Base-by-base conservation (phyloP, 2,329 filamentous ascomycete genomes). In the Fusarium aywerte region DNA sequence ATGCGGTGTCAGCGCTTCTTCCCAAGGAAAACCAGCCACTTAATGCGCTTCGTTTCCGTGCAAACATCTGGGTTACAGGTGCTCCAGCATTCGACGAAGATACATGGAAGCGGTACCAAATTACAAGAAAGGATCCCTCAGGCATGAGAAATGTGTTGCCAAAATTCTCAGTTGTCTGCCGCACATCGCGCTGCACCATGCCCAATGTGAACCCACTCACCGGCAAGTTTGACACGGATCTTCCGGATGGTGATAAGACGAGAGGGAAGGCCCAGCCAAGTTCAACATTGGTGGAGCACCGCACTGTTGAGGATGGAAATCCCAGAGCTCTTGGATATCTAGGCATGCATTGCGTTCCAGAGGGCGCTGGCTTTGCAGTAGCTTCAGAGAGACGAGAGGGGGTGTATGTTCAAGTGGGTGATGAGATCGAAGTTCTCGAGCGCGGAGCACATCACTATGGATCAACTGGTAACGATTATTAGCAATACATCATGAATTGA, bases 261-360 rank as follows among this genome's bases (percentile, higher is more conserved):
- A 70, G 61, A 43, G 74, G 72, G 0, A 73, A 50, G 6, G 67
- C 72, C 0, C 74, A 76, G 52, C 74, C 74, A 1, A 74, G 73
- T 15, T 69, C 74, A 9, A 70, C 74, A 0, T 15, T 76, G 33
- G 42, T 71, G 1, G 44, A 68, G 27, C 16, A 70, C 16, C 64
- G 74, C 1, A 76, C 65, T 1, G 65, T 73, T 0, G 74, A 76
- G 29, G 43, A 60, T 12, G 74, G 74, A 3, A 76, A 76, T 11
- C 67, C 65, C 0, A 67, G 45, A 13, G 74, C 74, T 16, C 51
- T 76, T 18, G 74, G 74, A 0, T 76, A 76, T 20, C 27, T 76
- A 15, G 74, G 74, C 4, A 74, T 76, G 71, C 74, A 75, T 35
- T 73, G 72, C n/a, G 74, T 76, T 2, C 74, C 74, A 0, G 74